Base-by-base conservation (phyloP, 2,329 filamentous ascomycete species). In the Teratosphaeria destructans region DNA sequence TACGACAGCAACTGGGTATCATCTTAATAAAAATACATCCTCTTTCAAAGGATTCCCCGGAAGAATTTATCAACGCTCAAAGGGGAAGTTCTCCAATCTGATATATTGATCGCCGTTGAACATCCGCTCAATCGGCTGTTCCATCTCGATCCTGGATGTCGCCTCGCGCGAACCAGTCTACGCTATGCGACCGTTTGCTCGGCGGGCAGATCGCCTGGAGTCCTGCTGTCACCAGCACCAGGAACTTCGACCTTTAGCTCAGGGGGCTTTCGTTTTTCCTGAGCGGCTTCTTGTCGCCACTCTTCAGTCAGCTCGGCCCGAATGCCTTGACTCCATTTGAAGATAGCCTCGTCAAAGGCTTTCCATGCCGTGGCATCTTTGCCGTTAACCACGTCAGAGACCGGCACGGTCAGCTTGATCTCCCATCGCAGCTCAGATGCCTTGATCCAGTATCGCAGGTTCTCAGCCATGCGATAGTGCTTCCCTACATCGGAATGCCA, bases 381-480 rank as follows among this genome's bases (percentile, higher is more conserved):
- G 69, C 86, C 87, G 70, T 92, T 88, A 26, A 96, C 92, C 7
- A 96, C 82, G 32, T 87, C 90, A 74, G 95, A 86, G 26, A 93
- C 90, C 69, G 96, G 90, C 58, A 96, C 81, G 63, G 87, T 84
- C 57, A 97, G 79, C 66, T 88, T 82, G 47, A 92, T 83, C 75
- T 97, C 94, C 86, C 93, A 99, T 59, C 94, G 85, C 60, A 97
- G 80, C 76, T 99, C 92, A 7, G 92, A 91, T 1, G 93, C 94
- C 77, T 99, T 99, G 75, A 89, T 83, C 93, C 94, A 99, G 78
- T 88, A 99, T 49, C 91, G 85, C 62, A 99, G 80, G 72, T 99
- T 99, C 67, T 99, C 94, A 3, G 92, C 90, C 63, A 87, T 87
- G 55, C 94, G 87, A 73, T 99, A 99, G 0, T 94, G 94, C 75